Conservation (phyloP, 192 early-diverging fungal genomes). For the Chytriomyces sp. region DNA sequence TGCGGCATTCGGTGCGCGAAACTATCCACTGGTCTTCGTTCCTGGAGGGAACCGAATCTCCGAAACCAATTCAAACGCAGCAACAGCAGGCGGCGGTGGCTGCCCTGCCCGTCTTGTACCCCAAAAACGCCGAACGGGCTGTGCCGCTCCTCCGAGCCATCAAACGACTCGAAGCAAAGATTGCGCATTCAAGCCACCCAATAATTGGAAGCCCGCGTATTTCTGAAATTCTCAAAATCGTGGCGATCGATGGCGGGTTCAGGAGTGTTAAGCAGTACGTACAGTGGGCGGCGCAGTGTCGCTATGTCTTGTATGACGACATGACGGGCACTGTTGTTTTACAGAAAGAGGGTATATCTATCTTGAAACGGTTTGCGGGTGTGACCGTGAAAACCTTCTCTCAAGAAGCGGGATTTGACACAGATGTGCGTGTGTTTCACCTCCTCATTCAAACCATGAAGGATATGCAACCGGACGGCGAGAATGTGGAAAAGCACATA, state of each 20-base stretch:
- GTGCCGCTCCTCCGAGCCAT: slow-evolving; percentile 7
- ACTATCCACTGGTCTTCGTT: slow-evolving; percentile 8
- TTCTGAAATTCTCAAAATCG: neutral
- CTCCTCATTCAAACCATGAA: too few relatives aligned
- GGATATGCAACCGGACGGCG: too few relatives aligned
- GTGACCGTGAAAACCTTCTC: too few relatives aligned
- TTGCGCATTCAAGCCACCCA: neutral
- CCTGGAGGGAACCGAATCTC: neutral
- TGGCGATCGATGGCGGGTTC: neutral
- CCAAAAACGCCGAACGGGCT: neutral
- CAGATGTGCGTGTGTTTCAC: too few relatives aligned
- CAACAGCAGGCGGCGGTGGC: neutral
- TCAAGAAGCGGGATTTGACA: too few relatives aligned
- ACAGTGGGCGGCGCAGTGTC: neutral
- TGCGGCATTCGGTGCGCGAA: slow-evolving; percentile 16
- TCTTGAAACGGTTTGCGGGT: too few relatives aligned
- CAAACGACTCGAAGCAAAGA: slow-evolving; percentile 3
- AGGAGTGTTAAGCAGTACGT: neutral
- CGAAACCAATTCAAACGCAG: neutral
- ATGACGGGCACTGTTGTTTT: neutral
- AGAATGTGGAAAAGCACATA: too few relatives aligned
- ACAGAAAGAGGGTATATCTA: too few relatives aligned
- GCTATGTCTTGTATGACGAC: neutral
- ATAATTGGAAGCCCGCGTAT: neutral
- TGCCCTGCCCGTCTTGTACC: neutral